A percentile compares a stretch with the other conserved stretches of the same genome.
phyloP scores from a whole-genome alignment of 176 grass and related monocot genomes.

The Puya raimondii region DNA sequence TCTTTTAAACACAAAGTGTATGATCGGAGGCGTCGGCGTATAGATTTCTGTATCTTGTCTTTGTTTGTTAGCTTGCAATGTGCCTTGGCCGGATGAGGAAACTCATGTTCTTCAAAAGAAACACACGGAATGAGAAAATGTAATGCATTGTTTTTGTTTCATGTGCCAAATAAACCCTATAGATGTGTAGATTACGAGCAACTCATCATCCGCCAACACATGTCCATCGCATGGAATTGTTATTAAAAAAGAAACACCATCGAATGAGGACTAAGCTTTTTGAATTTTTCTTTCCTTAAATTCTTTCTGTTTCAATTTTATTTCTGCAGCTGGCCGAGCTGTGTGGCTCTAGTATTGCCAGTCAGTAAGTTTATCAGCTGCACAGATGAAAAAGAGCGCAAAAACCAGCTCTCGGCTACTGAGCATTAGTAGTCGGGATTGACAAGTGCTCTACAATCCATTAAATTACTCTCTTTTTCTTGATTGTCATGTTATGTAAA shows the following conservation, averaged over 20 bases:
- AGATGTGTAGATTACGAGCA: not conserved
- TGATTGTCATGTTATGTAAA: not conserved
- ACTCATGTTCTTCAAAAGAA: too few species aligned
- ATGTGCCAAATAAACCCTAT: too few species aligned
- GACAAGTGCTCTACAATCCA: constrained; percentile 26
- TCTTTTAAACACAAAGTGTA: too few species aligned
- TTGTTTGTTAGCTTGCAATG: too few species aligned
- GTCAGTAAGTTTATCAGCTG: constrained; percentile 45
- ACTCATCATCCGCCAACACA: not conserved
- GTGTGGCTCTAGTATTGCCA: constrained; percentile 28
- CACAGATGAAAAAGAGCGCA: constrained; percentile 31
- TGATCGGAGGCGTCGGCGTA: too few species aligned
- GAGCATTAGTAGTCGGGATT: constrained; percentile 39
- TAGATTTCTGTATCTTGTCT: too few species aligned
- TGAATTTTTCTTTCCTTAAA: constrained; percentile 1
- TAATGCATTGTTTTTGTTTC: too few species aligned
- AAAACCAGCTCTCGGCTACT: constrained; percentile 46
- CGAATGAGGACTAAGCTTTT: not conserved
- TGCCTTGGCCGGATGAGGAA: too few species aligned
- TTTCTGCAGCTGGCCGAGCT: constrained; percentile 57
- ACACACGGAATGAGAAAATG: too few species aligned
- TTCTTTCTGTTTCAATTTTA: not conserved
- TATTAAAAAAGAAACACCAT: too few species aligned
- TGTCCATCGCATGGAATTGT: not conserved
- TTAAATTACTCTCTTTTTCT: not conserved